Evolutionary conservation across 805 yeast species (phyloP), one percentile per base, ranked within the genome.

Genomic region (Dipodascopsis uninucleata): DNA sequence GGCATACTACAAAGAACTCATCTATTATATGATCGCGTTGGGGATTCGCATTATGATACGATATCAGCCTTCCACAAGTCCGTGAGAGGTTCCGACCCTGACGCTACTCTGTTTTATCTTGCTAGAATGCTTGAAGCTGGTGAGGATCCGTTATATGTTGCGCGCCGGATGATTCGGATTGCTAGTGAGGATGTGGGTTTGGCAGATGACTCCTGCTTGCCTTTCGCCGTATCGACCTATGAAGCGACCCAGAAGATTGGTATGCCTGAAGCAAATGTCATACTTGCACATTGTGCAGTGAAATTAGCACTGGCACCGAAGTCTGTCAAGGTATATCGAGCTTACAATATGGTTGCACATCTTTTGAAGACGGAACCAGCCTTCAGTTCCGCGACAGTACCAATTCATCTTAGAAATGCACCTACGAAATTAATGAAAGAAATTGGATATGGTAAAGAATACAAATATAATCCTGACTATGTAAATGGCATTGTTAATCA

Each of bases 11-110:
- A 71, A 60, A 65, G 78, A 60, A 73, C 81, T 1, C 75, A 74
- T 39, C 70, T 77, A 64, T 67, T 81, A 55, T 89, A 90, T 61
- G 97, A 93, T 63, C 72, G 85, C 36, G 80, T 78, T 26, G 97
- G 97, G 1, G 98, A 93, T 57, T 78, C 79, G 3, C 98, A 93
- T 63, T 93, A 93, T 63, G 99, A 93, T 62, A 78, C 95, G 1
- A 93, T 93, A 5, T 85, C 95, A 10, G 98, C 98, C 1, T 84
- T 93, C 55, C 99, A 93, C 67, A 93, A 93, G 60, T 77, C 95
- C 0, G 77, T 93, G 0, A 72, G 99, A 45, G 99, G 99, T 0
- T 76, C 85, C 0, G 82, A 90, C 58, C 82, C 89, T 0, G 86
- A 93, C 67, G 97, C 97, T 0, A 81, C 97, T 0, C 66, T 93